phyloP scores from a whole-genome alignment of 371 early-diverging fungal genomes.

The Actinomortierella ambigua region DNA sequence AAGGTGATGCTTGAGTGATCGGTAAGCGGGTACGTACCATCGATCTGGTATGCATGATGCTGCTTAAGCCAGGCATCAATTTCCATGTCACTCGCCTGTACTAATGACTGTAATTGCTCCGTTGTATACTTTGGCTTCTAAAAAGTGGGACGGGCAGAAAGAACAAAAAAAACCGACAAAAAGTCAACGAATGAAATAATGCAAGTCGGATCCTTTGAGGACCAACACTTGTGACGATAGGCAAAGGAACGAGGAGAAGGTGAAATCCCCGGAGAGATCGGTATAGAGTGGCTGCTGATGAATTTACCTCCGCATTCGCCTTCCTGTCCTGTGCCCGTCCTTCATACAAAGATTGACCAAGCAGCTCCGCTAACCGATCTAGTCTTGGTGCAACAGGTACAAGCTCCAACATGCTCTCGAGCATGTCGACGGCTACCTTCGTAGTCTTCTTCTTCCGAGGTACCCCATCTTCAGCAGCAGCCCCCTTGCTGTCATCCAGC shows the following conservation, averaged over 20 bases:
- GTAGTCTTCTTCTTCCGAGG: no score
- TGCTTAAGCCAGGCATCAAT: constrained; percentile 40
- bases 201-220: no score
- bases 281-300: not conserved
- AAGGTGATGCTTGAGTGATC: no score
- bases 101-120: constrained; percentile 27
- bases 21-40: constrained; percentile 6
- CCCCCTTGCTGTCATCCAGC: no score
- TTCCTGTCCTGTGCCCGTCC: constrained; percentile 25
- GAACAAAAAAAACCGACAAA: no score
- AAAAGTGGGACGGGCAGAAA: no score
- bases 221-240: no score
- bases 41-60: constrained; percentile 27
- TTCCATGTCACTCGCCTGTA: constrained; percentile 44
- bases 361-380: constrained; percentile 27
- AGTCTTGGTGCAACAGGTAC: constrained; percentile 32
- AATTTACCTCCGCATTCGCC: not conserved
- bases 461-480: no score
- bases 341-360: constrained; percentile 22
- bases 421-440: constrained; percentile 21
- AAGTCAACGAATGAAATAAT: no score
- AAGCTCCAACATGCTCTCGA: constrained; percentile 30
- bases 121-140: constrained; percentile 17
- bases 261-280: no score
- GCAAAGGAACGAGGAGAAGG: no score